Evolutionary conservation across 192 early-diverging fungal species (phyloP), one percentile per base, ranked within the genome.

Genomic region (Gaertneriomyces sp.): DNA sequence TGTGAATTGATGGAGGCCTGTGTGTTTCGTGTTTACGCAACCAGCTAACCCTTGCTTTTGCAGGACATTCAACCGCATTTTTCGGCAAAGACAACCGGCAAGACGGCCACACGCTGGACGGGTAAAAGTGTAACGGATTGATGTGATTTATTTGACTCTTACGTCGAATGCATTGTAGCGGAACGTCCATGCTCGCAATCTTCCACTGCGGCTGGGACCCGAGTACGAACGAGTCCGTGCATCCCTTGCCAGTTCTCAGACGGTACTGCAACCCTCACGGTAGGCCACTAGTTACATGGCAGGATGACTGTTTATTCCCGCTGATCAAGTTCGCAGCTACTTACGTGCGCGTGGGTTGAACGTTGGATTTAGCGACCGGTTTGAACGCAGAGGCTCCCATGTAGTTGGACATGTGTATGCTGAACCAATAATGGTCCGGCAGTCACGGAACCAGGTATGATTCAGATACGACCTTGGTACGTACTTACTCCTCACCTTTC

Each of bases 331-430:
- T 42, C 12, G 4, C 41, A 79, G 73, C 60, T 78, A 78, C 63
- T 58, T 74, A 6, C 66, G 68, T 7, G 68, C 77, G 12, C 67
- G 71, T 12, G 77, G 77, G 1, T 57, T 79, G 45, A 79, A 79
- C 59, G 69, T 79, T 25, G 61, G 53, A 16, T 79, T 73, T 43
- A 63, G 63, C 25, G 2, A 33, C 38, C 52, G 53, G 20, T 52
- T 14, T 5, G 17, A 19, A 8, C 58, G 63, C 14, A 42, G 51
- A 20, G 67, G 57, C 41, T 63, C 52, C 16, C 45, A 11, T 25
- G 14, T 51, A 42, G 45, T 42, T 3, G 67, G 66, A 45, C 73
- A 75, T 57, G 68, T 79, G 7, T 75, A 72, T 38, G 59, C 74
- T 1, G 60, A 79, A 46, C 77, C 77, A n/a, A 74, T 79, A 20